Evolutionary conservation across 768 basidiomycete species (phyloP).

Genomic region (Lactifluus pinguis): DNA sequence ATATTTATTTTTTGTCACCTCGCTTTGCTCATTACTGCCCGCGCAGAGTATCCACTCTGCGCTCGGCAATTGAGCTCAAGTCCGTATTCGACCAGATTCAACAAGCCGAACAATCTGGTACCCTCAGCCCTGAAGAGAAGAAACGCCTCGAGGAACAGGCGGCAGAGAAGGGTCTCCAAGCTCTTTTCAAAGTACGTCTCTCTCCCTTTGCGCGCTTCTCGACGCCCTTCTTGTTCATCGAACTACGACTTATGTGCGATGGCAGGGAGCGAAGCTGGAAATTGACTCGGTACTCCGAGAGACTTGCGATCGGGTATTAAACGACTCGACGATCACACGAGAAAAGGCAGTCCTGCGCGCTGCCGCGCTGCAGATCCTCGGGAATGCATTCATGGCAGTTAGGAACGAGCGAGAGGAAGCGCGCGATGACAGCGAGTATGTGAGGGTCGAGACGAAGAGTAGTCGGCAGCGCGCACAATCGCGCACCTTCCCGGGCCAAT

Average conservation of each 20-base stretch:
- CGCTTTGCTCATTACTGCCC: not conserved
- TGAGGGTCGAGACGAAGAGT: constrained; percentile 66
- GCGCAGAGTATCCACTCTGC: constrained; percentile 68
- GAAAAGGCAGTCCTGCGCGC: constrained; percentile 65
- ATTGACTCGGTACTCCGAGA: constrained; percentile 84
- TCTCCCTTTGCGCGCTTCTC: not conserved
- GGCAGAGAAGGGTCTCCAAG: constrained; percentile 86
- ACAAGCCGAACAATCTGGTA: constrained; percentile 81
- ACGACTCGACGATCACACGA: constrained; percentile 42
- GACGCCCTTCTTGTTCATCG: not conserved
- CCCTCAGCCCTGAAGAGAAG: constrained; percentile 68
- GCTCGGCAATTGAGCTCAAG: constrained; percentile 84
- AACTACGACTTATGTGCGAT: not conserved
- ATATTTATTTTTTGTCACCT: not conserved
- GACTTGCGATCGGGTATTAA: constrained; percentile 74
- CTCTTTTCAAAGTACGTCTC: constrained; percentile 69
- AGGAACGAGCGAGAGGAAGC: constrained; percentile 47
- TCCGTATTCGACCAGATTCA: constrained; percentile 86
- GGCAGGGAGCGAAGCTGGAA: constrained; percentile 82
- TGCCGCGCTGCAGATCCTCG: constrained; percentile 73
- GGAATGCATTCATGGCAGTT: constrained; percentile 66
- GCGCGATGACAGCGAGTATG: constrained; percentile 68
- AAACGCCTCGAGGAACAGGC: constrained; percentile 83
- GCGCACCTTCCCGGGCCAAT: not conserved
- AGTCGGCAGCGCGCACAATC: constrained; percentile 37